phyloP scores from a whole-genome alignment of 1,284 basidiomycete genomes.

The Vanrija pseudolonga region DNA sequence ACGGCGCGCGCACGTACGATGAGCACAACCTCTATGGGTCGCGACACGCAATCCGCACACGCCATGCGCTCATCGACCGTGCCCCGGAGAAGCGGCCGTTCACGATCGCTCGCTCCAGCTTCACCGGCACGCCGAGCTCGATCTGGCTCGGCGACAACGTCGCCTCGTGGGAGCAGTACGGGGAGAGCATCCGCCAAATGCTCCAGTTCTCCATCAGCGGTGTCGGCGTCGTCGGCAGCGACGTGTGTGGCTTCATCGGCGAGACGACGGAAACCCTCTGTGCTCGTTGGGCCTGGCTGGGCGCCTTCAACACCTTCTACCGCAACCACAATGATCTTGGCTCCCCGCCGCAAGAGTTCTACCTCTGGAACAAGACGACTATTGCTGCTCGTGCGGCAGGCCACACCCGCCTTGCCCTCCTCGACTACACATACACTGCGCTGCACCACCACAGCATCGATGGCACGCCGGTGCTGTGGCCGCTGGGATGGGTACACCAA shows the following conservation, averaged over 20 bases:
- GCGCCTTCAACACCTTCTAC: constrained; percentile 54
- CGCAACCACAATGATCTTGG: constrained; percentile 38
- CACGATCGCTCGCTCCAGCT: constrained; percentile 68
- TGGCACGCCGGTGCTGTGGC: constrained; percentile 59
- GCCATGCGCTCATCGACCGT: constrained; percentile 60
- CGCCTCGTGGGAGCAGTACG: constrained; percentile 49
- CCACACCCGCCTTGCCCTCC: constrained; percentile 55
- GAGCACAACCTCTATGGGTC: constrained; percentile 64
- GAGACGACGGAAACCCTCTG: constrained; percentile 78
- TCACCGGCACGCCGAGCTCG: constrained; percentile 60
- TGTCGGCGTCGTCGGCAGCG: constrained; percentile 63
- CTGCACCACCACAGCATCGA: constrained; percentile 57
- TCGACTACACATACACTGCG: constrained; percentile 69
- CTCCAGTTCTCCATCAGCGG: constrained; percentile 16
- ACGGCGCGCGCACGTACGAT: constrained; percentile 63
- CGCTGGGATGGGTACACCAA: constrained; percentile 69
- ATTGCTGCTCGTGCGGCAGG: constrained; percentile 64
- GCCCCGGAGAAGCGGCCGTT: constrained; percentile 61
- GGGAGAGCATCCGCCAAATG: constrained; percentile 11
- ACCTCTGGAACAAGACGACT: constrained; percentile 69
- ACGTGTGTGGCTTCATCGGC: constrained; percentile 57
- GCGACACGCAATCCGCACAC: constrained; percentile 65
- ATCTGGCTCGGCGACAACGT: constrained; percentile 67
- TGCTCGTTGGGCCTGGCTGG: constrained; percentile 60
- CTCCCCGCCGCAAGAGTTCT: constrained; percentile 60